Percentiles rank a stretch among this genome's conserved stretches.
Evolutionary conservation across 2,329 filamentous ascomycete species (phyloP).

Genomic region (Hymenoscyphus salicellus): DNA sequence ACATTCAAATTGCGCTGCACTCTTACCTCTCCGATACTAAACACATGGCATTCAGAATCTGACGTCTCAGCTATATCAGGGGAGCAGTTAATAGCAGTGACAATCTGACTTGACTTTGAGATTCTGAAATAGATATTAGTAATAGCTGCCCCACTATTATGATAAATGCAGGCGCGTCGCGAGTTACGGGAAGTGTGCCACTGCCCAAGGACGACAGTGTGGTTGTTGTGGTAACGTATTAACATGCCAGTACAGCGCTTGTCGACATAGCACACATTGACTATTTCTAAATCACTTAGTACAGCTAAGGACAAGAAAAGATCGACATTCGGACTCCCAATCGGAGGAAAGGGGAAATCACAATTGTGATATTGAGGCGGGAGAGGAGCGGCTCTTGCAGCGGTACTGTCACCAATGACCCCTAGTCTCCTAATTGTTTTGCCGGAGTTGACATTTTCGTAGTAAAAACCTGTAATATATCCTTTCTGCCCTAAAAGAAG

Average conservation of each 20-base stretch:
- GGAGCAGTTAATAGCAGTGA: slow-evolving; percentile 13
- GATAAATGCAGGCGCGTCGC: slow-evolving; percentile 13
- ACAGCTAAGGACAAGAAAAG: slow-evolving; percentile 19
- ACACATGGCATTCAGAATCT: too few species aligned
- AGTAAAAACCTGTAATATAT: too few species aligned
- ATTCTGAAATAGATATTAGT: slow-evolving; percentile 11
- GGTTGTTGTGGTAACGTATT: slow-evolving; percentile 13
- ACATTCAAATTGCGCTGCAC: neutral
- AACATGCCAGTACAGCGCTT: slow-evolving; percentile 18
- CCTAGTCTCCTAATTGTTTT: too few species aligned
- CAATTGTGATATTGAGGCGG: slow-evolving; percentile 12
- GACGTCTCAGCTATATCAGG: neutral
- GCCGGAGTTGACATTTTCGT: too few species aligned
- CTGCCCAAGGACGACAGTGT: slow-evolving; percentile 15
- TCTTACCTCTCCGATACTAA: too few species aligned
- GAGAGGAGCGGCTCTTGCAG: slow-evolving; percentile 2
- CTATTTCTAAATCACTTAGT: slow-evolving; percentile 15
- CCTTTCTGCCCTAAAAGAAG: too few species aligned
- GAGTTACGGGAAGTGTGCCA: slow-evolving; percentile 14
- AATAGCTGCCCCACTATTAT: slow-evolving; percentile 1
- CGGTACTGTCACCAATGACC: too few species aligned
- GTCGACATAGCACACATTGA: slow-evolving; percentile 14
- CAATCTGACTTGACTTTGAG: slow-evolving; percentile 7
- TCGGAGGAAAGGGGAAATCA: neutral
- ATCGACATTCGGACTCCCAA: slow-evolving; percentile 6